Conservation (phyloP, 192 early-diverging fungal species). For the Phlyctochytrium planicorne region DNA sequence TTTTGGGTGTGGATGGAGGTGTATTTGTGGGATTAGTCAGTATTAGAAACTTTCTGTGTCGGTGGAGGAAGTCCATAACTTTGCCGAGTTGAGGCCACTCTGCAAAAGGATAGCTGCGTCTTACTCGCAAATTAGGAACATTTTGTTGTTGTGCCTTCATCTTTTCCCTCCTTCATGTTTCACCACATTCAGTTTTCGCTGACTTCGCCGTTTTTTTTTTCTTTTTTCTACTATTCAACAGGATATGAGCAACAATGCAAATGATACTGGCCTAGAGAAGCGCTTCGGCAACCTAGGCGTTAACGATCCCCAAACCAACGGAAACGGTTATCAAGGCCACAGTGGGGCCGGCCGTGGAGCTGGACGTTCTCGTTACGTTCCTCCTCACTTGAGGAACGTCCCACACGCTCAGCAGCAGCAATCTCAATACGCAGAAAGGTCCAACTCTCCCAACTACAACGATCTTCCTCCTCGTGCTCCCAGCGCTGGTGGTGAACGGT, state of each 20-base stretch:
- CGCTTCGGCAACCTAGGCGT: neutral
- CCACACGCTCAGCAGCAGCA: neutral
- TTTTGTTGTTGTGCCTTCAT: too few species aligned
- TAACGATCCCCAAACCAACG: neutral
- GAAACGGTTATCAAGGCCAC: too few species aligned
- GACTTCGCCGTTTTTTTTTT: neutral
- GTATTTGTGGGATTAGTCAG: too few species aligned
- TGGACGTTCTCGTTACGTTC: conserved; percentile 7
- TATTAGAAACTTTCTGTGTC: too few species aligned
- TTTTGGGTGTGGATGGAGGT: too few species aligned
- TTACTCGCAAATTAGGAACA: too few species aligned
- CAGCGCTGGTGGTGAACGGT: neutral
- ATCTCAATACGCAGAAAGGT: neutral
- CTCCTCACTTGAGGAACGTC: conserved; percentile 19
- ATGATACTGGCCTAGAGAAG: neutral
- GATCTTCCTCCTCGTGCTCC: neutral
- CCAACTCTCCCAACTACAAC: neutral
- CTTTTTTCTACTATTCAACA: neutral
- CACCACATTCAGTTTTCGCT: too few species aligned
- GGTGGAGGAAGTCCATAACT: too few species aligned
- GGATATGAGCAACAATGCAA: neutral
- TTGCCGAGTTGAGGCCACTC: too few species aligned
- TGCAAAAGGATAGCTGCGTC: too few species aligned
- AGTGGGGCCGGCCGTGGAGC: conserved; percentile 9
- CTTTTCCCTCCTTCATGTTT: neutral